phyloP scores from a whole-genome alignment of 495 filamentous ascomycete species.

The Podospora pseudoanserina region DNA sequence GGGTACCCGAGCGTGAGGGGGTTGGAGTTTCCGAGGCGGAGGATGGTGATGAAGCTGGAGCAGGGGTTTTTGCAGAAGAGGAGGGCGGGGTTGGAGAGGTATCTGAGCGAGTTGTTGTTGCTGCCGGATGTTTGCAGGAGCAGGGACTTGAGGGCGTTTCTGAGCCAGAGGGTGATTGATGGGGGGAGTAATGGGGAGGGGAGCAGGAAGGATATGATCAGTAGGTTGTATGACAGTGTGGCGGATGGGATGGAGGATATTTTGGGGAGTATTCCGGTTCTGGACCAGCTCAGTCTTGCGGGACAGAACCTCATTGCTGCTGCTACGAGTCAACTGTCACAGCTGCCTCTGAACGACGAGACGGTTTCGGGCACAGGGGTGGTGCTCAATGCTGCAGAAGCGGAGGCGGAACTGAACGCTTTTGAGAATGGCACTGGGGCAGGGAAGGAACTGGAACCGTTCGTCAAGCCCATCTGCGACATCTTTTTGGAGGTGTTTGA shows the following conservation, averaged over 20 bases:
- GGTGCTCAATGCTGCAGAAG: slow-evolving; percentile 71
- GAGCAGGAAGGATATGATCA: slow-evolving; percentile 80
- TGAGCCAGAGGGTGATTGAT: slow-evolving; percentile 82
- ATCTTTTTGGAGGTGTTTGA: slow-evolving; percentile 96
- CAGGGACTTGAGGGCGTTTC: slow-evolving; percentile 85
- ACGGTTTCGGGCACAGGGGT: slow-evolving; percentile 42
- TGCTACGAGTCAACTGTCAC: slow-evolving; percentile 70
- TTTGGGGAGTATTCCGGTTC: slow-evolving; percentile 85
- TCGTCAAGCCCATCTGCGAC: slow-evolving; percentile 98
- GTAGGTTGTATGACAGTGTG: slow-evolving; percentile 91
- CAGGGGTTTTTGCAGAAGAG: slow-evolving; percentile 92
- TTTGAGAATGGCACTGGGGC: slow-evolving; percentile 61
- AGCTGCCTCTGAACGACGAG: slow-evolving; percentile 45
- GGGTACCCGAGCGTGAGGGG: slow-evolving; percentile 82
- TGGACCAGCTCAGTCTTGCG: slow-evolving; percentile 89
- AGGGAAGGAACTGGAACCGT: slow-evolving; percentile 74
- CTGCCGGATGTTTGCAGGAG: slow-evolving; percentile 92
- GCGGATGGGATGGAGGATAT: slow-evolving; percentile 98
- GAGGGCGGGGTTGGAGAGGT: slow-evolving; percentile 74
- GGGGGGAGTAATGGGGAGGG: slow-evolving; percentile 41
- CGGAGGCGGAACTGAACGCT: slow-evolving; percentile 89
- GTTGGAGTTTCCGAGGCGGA: slow-evolving; percentile 84
- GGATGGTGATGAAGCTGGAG: slow-evolving; percentile 94
- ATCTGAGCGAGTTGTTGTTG: slow-evolving; percentile 76
- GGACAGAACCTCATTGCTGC: slow-evolving; percentile 91